Evolutionary conservation across 768 basidiomycete species (phyloP).

Genomic region (Boletus subparvulus): DNA sequence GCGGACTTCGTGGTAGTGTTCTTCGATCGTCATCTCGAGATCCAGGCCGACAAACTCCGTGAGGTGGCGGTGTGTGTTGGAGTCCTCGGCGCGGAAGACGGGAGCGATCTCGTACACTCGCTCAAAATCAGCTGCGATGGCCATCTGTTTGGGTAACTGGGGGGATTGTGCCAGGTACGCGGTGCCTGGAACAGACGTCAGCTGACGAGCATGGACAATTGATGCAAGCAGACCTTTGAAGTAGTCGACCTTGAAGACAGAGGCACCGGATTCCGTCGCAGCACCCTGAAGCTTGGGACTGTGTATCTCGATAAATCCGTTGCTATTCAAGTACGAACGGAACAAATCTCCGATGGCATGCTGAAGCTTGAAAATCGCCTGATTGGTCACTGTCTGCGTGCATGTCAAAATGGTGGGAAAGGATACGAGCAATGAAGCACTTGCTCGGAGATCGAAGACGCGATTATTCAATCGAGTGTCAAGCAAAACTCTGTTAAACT

Average conservation of each 20-base stretch:
- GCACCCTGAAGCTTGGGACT: constrained; percentile 96
- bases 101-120: constrained; percentile 96
- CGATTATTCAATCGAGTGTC: constrained; percentile 95
- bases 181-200: constrained; percentile 49
- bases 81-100: constrained; percentile 97
- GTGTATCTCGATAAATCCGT: constrained; percentile 93
- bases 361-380: constrained; percentile 92
- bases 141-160: constrained; percentile 98
- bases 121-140: constrained; percentile 97
- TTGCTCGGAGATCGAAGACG: constrained; percentile 87
- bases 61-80: constrained; percentile 96
- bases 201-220: background rate
- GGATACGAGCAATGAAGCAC: constrained; percentile 25
- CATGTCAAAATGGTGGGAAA: constrained; percentile 9
- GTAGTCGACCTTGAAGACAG: constrained; percentile 96
- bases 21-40: constrained; percentile 98
- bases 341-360: constrained; percentile 87
- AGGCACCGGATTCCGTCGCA: constrained; percentile 94
- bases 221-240: constrained; percentile 70
- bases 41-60: constrained; percentile 99
- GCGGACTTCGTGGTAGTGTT: constrained; percentile 98
- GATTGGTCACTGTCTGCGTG: constrained; percentile 85
- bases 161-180: constrained; percentile 97
- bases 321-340: constrained; percentile 70
- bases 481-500: constrained; percentile 79